Conservation (phyloP, 2,329 filamentous ascomycete genomes). For the Colletotrichum caudatum region DNA sequence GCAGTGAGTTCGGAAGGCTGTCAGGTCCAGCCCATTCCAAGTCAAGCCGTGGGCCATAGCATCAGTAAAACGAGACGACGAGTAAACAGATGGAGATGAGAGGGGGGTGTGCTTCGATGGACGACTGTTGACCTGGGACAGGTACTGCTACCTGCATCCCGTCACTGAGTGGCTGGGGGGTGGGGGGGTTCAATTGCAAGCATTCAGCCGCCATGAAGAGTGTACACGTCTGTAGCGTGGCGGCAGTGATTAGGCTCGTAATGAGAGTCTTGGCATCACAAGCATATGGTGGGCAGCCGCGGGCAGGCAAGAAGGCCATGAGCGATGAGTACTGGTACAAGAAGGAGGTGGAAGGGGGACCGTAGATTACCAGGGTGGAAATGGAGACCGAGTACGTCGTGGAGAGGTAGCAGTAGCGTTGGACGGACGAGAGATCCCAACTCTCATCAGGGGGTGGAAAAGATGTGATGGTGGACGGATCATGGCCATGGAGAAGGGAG, state of each 20-base stretch:
- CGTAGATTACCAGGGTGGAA: constrained; percentile 16
- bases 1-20: constrained; percentile 27
- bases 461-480: constrained; percentile 33
- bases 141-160: constrained; percentile 31
- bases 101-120: constrained; percentile 8
- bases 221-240: constrained; percentile 10
- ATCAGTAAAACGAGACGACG: constrained; percentile 40
- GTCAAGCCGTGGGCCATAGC: constrained; percentile 28
- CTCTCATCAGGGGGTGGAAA: constrained; percentile 34
- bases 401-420: constrained; percentile 33
- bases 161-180: constrained; percentile 24
- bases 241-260: constrained; percentile 29
- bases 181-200: constrained; percentile 22
- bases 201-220: constrained; percentile 31
- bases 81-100: constrained; percentile 36
- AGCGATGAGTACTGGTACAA: background rate
- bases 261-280: constrained; percentile 4
- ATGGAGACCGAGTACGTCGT: constrained; percentile 14
- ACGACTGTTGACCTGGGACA: constrained; percentile 24
- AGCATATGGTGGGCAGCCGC: constrained; percentile 13
- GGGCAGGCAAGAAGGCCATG: constrained; percentile 11
- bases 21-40: constrained; percentile 33
- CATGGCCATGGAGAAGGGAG: constrained; percentile 35
- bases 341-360: constrained; percentile 8
- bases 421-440: constrained; percentile 37